Base-by-base conservation (phyloP, 352 stramenopile species). In the Pythium oligandrum region DNA sequence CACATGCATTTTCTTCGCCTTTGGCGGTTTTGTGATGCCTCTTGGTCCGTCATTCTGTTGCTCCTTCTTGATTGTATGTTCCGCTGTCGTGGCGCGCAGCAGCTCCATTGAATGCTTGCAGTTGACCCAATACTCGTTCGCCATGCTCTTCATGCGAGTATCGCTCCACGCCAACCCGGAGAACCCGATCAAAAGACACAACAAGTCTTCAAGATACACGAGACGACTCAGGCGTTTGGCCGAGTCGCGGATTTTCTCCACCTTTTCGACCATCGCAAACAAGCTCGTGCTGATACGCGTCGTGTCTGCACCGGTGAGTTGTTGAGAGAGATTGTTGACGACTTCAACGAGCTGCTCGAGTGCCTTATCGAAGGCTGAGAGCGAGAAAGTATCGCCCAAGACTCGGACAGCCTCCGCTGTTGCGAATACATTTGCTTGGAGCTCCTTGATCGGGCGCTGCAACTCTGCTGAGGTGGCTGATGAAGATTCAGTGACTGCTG, bases 291-390 rank as follows among this genome's bases (percentile, higher is more conserved):
- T 64, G 9, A 89, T 40, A 12, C n/a, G 40, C 36, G 61, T 40
- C 33, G 60, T 49, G 35, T 75, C 45, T 8, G 80, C 71, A 1
- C 68, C 62, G 40, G 70, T 63, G 40, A 84, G 49, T 7, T 62
- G 55, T 7, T 43, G 30, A 56, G 67, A 77, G 42, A 89, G 49
- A 8, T 61, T 73, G 42, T 75, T 62, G 42, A 81, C 63, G n/a
- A 83, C 54, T 1, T 68, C 70, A 9, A 81, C 73, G 44, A 75
- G 58, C 10, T 69, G 63, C 52, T 66, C 81, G 32, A 89, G 52
- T 10, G 48, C 54, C 6, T 49, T 35, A 45, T 65, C 58, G 31
- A 60, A 65, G 17, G 46, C 52, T 39, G 44, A 34, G 2, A 65
- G 46, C 36, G 51, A 34, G 12, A 60, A 57, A 5, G 43, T 33